Conservation (phyloP, 768 basidiomycete genomes). For the Astraeus odoratus region DNA sequence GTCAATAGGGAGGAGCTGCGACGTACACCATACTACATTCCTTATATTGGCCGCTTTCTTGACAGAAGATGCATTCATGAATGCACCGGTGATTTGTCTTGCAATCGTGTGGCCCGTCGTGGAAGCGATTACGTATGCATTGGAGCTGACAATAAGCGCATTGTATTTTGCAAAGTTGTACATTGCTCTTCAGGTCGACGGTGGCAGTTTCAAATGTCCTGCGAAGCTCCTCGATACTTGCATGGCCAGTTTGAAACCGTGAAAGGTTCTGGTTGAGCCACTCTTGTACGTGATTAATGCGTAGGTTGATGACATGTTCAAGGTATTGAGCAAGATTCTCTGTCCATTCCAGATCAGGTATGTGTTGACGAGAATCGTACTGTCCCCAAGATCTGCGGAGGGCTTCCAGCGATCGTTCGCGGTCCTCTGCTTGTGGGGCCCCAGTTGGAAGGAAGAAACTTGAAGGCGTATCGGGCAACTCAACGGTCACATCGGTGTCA, state of each 20-base stretch:
- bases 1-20: too few relatives aligned
- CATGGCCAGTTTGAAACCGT: constrained; percentile 34
- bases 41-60: neutral
- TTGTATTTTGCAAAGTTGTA: constrained; percentile 36
- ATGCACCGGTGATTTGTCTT: constrained; percentile 38
- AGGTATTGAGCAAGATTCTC: constrained; percentile 29
- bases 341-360: constrained; percentile 34
- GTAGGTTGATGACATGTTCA: constrained; percentile 20
- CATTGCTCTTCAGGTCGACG: constrained; percentile 22
- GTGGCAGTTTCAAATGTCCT: constrained; percentile 31
- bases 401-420: constrained; percentile 5
- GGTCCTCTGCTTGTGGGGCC: neutral
- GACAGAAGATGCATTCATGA: constrained; percentile 31
- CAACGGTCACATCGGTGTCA: constrained; percentile 36
- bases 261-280: constrained; percentile 42
- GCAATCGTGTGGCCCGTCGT: constrained; percentile 40
- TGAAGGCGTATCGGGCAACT: constrained; percentile 24
- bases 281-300: constrained; percentile 26
- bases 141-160: constrained; percentile 39
- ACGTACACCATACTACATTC: constrained; percentile 26
- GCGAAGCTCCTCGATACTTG: constrained; percentile 35
- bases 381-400: constrained; percentile 20
- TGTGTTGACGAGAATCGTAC: constrained; percentile 18
- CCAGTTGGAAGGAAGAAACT: constrained; percentile 22
- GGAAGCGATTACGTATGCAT: constrained; percentile 38